Base-by-base conservation (phyloP, 2,329 filamentous ascomycete species). In the Mollisiaceae sp. region DNA sequence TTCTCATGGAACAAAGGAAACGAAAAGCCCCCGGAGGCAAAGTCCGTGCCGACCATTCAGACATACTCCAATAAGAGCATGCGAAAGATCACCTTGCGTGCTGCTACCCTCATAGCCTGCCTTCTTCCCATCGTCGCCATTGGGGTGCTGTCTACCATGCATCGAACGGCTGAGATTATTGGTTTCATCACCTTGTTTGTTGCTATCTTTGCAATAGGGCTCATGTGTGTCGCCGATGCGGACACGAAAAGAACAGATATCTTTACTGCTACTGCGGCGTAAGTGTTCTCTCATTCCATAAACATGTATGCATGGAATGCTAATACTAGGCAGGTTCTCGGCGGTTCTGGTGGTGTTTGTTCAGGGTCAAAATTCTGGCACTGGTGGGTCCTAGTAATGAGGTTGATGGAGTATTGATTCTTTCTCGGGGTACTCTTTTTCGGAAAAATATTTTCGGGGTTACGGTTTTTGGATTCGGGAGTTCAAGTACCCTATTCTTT, bases 251-350 rank as follows among this genome's bases (percentile, higher is more conserved):
- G 69, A 45, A 63, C 69, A 5, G 65, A 72, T 9, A 72, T 72
- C 11, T 72, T 72, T 32, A 70, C 67, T 35, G 71, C 71, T 36
- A 72, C 71, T 24, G 69, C 71, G 24, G 70, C 69, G 70, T 72
- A 66, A 71, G 71, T 69, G 18, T 32, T 5, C 20, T 45, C 15
- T n/a, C 2, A 1, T n/a, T n/a, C n/a, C n/a, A n/a, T n/a, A n/a
- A n/a, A n/a, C n/a, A n/a, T n/a, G n/a, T n/a, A n/a, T n/a, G n/a
- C n/a, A 18, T 20, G 2, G 24, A 15, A 2, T 9, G 27, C 60
- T 68, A 63, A 63, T 20, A 14, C 1, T 27, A 4, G 3, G 2
- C 36, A 71, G 69, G 2, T 71, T 71, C 58, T 68, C 69, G 11
- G 69, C 69, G 4, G 69, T 71, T 20, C 50, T 71, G 62, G 69